Evolutionary conservation across 2,329 filamentous ascomycete genomes (phyloP), one percentile per base, ranked within the genome.

Genomic region (Arthrobotrys conoides): DNA sequence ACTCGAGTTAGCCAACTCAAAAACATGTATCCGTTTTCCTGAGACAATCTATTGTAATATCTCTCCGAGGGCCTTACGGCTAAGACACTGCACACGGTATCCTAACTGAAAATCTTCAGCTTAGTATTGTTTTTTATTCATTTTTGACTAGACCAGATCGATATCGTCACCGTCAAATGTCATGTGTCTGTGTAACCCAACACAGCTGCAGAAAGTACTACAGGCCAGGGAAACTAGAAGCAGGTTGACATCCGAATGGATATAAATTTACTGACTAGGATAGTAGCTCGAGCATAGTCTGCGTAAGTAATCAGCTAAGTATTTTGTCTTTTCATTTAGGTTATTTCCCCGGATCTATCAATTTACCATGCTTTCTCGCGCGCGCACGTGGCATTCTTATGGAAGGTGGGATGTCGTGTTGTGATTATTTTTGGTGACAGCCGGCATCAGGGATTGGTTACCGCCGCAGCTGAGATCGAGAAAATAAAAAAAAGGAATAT

Each of bases 361-460:
- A 61, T 61, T 61, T 44, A 44, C 57, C 57, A 44, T 61, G 20
- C 18, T 44, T 30, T 24, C n/a, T 27, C 1, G 57, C 57, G 44
- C 57, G 57, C 1, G 57, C 57, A 61, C 57, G 57, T 61, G 57
- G 57, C n/a, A n/a, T 44, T 30, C 1, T 61, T 61, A 4, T n/a
- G 57, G 57, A 61, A 61, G 57, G 57, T 61, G 30, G 33, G 14
- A 51, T 9, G n/a, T 14, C 18, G 10, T 27, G 36, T 44, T 61
- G 57, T n/a, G 36, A 38, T 44, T 61, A 61, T 61, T 61, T 61
- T 61, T 59, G 18, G 53, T 6, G n/a, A 59, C 53, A 61, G n/a
- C 1, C 8, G n/a, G n/a, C n/a, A 46, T 18, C 18, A 18, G n/a
- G 44, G 9, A 16, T 12, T 2, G 16, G 12, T 9, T 41, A 41